phyloP scores from a whole-genome alignment of 2,329 filamentous ascomycete species.

The Daldinia sp. region DNA sequence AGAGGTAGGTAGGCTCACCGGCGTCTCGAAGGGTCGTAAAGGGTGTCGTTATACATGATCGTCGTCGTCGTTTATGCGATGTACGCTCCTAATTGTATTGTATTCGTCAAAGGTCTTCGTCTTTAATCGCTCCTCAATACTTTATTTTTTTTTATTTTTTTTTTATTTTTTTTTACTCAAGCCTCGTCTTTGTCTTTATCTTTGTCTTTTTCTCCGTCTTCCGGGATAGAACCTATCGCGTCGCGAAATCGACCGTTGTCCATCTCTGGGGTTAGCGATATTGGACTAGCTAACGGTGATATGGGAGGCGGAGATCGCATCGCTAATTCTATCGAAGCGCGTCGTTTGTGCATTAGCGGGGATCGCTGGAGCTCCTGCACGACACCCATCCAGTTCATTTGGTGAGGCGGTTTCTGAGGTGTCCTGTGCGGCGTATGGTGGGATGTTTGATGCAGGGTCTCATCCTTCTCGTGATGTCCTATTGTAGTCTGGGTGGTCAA shows the following conservation, averaged over 20 bases:
- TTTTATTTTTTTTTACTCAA: neutral
- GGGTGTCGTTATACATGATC: slow-evolving; percentile 17
- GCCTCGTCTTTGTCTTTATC: neutral
- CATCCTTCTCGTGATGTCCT: slow-evolving; percentile 57
- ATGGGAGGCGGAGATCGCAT: slow-evolving; percentile 56
- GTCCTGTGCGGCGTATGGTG: slow-evolving; percentile 1
- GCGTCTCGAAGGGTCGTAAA: slow-evolving; percentile 13
- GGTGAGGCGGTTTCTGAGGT: slow-evolving; percentile 50
- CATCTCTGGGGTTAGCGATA: slow-evolving; percentile 27
- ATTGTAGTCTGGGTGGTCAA: slow-evolving; percentile 54
- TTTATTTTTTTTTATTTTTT: too few species aligned
- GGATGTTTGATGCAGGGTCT: slow-evolving; percentile 3
- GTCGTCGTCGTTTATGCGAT: neutral
- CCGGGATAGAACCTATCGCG: slow-evolving; percentile 24
- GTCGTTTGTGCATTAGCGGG: slow-evolving; percentile 67
- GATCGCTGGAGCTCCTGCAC: slow-evolving; percentile 69
- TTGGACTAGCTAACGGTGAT: slow-evolving; percentile 40
- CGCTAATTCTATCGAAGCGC: slow-evolving; percentile 67
- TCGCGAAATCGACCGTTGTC: slow-evolving; percentile 26
- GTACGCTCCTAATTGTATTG: neutral
- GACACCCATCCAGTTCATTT: slow-evolving; percentile 68
- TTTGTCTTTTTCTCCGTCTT: slow-evolving; percentile 9
- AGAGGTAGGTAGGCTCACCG: slow-evolving; percentile 12
- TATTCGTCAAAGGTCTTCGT: slow-evolving; percentile 28
- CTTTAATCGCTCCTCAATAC: neutral